A percentile compares a stretch with the other conserved stretches of the same genome.
These are phyloP conservation scores for Fusarium sp. DNA, from an alignment of 2,329 filamentous ascomycete species.

Conservation along the genomic window DNA sequence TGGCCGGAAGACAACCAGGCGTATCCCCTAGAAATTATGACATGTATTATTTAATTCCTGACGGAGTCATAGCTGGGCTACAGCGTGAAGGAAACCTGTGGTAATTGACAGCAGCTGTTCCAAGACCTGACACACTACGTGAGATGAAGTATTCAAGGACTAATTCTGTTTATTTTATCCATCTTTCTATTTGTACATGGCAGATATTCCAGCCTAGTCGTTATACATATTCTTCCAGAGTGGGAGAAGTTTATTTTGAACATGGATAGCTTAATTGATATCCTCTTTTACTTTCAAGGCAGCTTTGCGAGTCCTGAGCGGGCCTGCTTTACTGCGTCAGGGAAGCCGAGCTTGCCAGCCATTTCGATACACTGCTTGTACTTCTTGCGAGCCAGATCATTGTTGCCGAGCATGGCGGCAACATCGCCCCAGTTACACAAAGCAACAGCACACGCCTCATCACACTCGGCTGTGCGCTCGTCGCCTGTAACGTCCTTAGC, in stretches of 20 bases:
- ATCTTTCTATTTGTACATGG: constrained; percentile 26
- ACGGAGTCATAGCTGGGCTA: background rate
- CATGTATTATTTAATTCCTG: background rate
- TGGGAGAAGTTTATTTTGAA: background rate
- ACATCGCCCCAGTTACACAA: constrained; percentile 90
- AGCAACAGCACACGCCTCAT: constrained; percentile 83
- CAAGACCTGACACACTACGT: background rate
- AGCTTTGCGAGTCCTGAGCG: constrained; percentile 60
- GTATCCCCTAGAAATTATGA: constrained; percentile 10
- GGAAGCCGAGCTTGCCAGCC: constrained; percentile 64
- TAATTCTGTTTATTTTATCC: background rate
- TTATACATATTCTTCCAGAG: background rate
- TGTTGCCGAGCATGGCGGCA: constrained; percentile 76
- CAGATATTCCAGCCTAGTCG: background rate
- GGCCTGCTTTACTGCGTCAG: constrained; percentile 63
- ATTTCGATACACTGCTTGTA: constrained; percentile 76
- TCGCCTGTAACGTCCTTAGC: constrained; percentile 73
- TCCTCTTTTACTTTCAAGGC: constrained; percentile 24
- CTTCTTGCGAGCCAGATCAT: constrained; percentile 71
- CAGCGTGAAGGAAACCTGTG: background rate
- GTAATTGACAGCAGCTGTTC: background rate
- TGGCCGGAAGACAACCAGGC: background rate
- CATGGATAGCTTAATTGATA: background rate
- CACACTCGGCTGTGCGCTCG: constrained; percentile 80
- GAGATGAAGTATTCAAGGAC: background rate